Conservation (phyloP, 495 filamentous ascomycete genomes). For the Neurospora pannonica region DNA sequence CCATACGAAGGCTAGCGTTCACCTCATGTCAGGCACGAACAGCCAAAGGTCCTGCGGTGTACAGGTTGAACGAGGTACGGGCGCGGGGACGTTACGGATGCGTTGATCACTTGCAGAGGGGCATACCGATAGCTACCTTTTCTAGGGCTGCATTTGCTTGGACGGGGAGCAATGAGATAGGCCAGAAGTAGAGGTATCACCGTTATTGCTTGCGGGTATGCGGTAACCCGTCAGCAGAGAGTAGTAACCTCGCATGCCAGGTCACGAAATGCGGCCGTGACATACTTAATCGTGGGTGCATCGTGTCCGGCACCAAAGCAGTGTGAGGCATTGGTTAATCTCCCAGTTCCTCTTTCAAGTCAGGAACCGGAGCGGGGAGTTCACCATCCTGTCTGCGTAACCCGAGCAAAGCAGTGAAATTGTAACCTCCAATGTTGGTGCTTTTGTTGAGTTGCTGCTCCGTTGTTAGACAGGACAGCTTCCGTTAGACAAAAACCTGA, state of each 20-base stretch:
- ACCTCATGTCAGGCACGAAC: background rate
- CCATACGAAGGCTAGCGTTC: background rate
- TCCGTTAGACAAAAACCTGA: background rate
- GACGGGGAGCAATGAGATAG: background rate
- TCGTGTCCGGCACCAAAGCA: background rate
- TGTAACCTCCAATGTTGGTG: background rate
- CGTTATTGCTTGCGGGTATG: background rate
- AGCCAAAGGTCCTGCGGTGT: background rate
- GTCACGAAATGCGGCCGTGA: background rate
- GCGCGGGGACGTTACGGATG: background rate
- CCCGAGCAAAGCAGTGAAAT: background rate
- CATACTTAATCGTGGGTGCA: background rate
- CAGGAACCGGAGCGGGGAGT: background rate
- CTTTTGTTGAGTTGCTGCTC: background rate
- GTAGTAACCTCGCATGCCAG: background rate
- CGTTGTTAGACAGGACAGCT: background rate
- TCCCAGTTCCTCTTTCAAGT: background rate
- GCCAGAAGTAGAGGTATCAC: background rate
- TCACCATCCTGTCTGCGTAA: background rate
- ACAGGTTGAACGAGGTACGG: background rate
- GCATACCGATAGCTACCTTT: background rate
- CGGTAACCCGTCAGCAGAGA: background rate
- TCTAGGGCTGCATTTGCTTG: background rate
- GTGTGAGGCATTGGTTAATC: background rate
- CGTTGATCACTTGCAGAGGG: background rate